phyloP scores from a whole-genome alignment of 305 asterid genomes.

The Petunia hybrid region DNA sequence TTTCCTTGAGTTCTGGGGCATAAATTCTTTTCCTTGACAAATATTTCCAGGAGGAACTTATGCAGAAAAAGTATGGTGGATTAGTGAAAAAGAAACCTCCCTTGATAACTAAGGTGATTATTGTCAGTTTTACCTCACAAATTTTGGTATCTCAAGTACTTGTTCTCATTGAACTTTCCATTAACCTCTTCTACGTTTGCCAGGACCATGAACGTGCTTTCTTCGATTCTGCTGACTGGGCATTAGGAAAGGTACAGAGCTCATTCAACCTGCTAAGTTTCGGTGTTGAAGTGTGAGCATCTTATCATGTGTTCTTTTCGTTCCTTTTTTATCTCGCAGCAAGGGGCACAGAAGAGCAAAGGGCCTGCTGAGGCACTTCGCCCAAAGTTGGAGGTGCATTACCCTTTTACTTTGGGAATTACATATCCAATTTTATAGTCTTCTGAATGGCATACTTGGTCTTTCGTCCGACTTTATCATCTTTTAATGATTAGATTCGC shows the following conservation, averaged over 20 bases:
- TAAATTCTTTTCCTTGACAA: not conserved
- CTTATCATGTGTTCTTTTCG: not conserved
- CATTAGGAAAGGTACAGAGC: slow-evolving; percentile 70
- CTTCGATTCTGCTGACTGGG: slow-evolving; percentile 97
- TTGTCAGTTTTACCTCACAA: not conserved
- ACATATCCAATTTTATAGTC: slow-evolving; percentile 9
- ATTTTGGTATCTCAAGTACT: slow-evolving; percentile 4
- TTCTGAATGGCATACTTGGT: not conserved
- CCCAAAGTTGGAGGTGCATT: slow-evolving; percentile 75
- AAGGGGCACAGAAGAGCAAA: slow-evolving; percentile 70
- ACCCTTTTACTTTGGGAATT: not conserved
- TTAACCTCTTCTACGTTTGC: not conserved
- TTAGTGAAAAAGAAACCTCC: slow-evolving; percentile 69
- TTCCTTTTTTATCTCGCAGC: slow-evolving; percentile 40
- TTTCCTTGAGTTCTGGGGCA: not conserved
- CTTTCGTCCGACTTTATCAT: not conserved
- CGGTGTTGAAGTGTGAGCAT: slow-evolving; percentile 5
- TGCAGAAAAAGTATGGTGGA: slow-evolving; percentile 80
- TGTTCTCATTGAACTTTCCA: not conserved
- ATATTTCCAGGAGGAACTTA: slow-evolving; percentile 59
- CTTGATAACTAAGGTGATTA: slow-evolving; percentile 66
- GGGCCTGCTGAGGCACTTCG: slow-evolving; percentile 80
- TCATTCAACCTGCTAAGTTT: not conserved
- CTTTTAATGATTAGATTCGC: not conserved
- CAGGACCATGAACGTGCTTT: slow-evolving; percentile 90